Evolutionary conservation across 805 yeast species (phyloP).

Genomic region (Brettanomyces custersianus): DNA sequence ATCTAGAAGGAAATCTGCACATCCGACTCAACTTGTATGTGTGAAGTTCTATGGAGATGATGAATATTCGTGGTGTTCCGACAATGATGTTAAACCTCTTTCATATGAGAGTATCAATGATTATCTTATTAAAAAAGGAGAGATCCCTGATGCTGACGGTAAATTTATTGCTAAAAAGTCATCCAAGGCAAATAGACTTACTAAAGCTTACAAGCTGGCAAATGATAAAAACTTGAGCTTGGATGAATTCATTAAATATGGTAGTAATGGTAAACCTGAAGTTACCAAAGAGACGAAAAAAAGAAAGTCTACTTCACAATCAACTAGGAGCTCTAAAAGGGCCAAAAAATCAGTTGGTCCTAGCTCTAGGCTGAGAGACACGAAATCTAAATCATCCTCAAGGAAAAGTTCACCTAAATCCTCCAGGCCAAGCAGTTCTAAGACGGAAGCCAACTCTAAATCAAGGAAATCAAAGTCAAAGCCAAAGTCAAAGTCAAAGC

Average conservation of each 20-base stretch:
- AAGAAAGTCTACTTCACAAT: conserved; percentile 12
- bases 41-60: conserved; percentile 69
- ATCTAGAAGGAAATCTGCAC: conserved; percentile 9
- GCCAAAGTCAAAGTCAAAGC: conserved; percentile 5
- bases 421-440: no score
- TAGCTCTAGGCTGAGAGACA: no score
- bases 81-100: conserved; percentile 41
- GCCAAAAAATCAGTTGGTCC: background rate
- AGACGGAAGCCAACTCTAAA: no score
- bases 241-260: conserved; percentile 35
- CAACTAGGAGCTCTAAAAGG: conserved; percentile 23
- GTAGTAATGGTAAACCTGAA: conserved; percentile 29
- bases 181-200: conserved; percentile 18
- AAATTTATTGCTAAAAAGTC: conserved; percentile 46
- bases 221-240: conserved; percentile 34
- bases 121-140: conserved; percentile 20
- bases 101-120: conserved; percentile 31
- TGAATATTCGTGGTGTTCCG: conserved; percentile 59
- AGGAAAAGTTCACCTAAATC: no score
- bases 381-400: no score
- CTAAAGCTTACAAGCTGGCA: conserved; percentile 23
- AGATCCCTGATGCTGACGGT: conserved; percentile 27
- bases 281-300: conserved; percentile 5
- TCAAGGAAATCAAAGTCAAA: conserved; percentile 1
- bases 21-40: conserved; percentile 20